Percentiles rank a stretch among this genome's conserved stretches.
Evolutionary conservation across 2,329 filamentous ascomycete genomes (phyloP).

Genomic region (Alternaria incomplexa): DNA sequence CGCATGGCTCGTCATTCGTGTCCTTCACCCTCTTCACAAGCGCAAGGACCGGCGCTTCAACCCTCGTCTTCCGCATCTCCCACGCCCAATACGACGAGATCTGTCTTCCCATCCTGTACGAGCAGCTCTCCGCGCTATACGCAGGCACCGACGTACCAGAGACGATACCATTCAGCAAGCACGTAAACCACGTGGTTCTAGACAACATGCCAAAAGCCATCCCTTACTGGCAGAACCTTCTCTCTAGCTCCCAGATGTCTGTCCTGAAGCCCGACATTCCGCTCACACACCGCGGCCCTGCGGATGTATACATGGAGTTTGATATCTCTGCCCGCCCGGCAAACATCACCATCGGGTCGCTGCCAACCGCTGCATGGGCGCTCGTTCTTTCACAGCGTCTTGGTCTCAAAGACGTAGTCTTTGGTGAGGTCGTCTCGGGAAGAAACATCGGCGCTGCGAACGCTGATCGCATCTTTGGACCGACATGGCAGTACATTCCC

Average conservation of each 20-base stretch:
- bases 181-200: slow-evolving; percentile 51
- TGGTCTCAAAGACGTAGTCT: slow-evolving; percentile 63
- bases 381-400: slow-evolving; percentile 65
- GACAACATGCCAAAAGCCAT: slow-evolving; percentile 56
- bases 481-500: slow-evolving; percentile 72
- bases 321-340: slow-evolving; percentile 52
- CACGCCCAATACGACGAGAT: slow-evolving; percentile 75
- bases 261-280: slow-evolving; percentile 43
- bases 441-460: slow-evolving; percentile 64
- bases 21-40: slow-evolving; percentile 60
- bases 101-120: slow-evolving; percentile 67
- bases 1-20: slow-evolving; percentile 59
- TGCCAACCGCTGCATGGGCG: slow-evolving; percentile 73
- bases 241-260: slow-evolving; percentile 61
- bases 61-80: slow-evolving; percentile 67
- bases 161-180: slow-evolving; percentile 54
- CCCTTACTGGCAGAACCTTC: slow-evolving; percentile 66
- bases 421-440: slow-evolving; percentile 70
- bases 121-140: slow-evolving; percentile 65
- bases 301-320: slow-evolving; percentile 41
- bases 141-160: slow-evolving; percentile 39
- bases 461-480: slow-evolving; percentile 65
- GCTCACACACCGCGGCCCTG: slow-evolving; percentile 34
- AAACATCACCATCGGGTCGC: slow-evolving; percentile 67
- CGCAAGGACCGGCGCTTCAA: slow-evolving; percentile 59